Conservation (phyloP, 2,329 filamentous ascomycete genomes). For the Trichoderma asperellum region DNA sequence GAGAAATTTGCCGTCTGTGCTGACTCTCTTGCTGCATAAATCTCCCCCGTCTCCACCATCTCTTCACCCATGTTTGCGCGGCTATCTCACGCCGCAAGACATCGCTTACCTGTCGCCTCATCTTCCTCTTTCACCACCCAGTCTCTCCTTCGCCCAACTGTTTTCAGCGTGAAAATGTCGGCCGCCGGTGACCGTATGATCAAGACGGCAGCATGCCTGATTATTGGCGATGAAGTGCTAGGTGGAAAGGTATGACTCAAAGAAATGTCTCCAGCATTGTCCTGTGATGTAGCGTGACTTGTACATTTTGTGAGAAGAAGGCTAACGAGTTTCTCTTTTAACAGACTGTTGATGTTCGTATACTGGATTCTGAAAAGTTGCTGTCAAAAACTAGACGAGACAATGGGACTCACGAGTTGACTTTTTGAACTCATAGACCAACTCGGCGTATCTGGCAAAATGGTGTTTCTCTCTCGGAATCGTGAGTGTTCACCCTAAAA, state of each 20-base stretch:
- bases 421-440: conserved; percentile 52
- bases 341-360: conserved; percentile 46
- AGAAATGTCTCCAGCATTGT: not conserved
- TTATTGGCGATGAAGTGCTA: conserved; percentile 96
- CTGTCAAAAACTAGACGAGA: not conserved
- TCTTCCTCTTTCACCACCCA: conserved; percentile 38
- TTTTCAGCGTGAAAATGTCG: conserved; percentile 46
- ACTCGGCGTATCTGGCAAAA: conserved; percentile 66
- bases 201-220: conserved; percentile 86
- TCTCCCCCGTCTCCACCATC: not conserved
- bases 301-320: not conserved
- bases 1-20: not conserved
- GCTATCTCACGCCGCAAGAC: conserved; percentile 72
- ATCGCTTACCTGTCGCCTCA: conserved; percentile 53
- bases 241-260: conserved; percentile 75
- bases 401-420: conserved; percentile 30
- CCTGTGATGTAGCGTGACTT: not conserved
- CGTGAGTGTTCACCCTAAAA: conserved; percentile 44
- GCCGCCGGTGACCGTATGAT: conserved; percentile 66
- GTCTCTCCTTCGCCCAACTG: conserved; percentile 33
- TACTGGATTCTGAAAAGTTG: not conserved
- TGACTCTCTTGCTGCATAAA: not conserved
- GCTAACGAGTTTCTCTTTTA: conserved; percentile 28
- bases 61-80: conserved; percentile 69
- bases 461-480: conserved; percentile 67